Percentiles rank a stretch among this genome's conserved stretches.
phyloP scores from a whole-genome alignment of 1,139 yeast genomes.

The Yarrowia galli region DNA sequence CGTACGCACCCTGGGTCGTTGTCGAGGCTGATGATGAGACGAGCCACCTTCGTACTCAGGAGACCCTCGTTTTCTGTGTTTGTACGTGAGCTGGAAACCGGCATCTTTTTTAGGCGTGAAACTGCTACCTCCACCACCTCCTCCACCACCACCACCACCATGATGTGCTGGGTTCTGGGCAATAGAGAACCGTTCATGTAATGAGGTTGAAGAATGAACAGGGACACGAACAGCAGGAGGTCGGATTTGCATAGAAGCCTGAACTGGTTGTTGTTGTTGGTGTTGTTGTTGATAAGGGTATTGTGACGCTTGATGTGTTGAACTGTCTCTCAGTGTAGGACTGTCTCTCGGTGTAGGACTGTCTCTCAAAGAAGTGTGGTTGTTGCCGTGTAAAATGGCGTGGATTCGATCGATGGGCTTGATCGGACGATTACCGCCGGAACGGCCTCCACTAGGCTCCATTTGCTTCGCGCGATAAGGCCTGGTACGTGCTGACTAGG shows the following conservation, averaged over 20 bases:
- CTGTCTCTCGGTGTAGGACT: too few relatives aligned
- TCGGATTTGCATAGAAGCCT: neutral
- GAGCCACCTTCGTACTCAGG: neutral
- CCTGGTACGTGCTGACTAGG: too few relatives aligned
- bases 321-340: too few relatives aligned
- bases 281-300: neutral
- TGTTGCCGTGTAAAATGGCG: neutral
- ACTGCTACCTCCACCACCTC: neutral
- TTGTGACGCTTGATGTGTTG: neutral
- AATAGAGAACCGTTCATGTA: neutral
- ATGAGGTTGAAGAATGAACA: neutral
- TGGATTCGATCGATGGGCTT: neutral
- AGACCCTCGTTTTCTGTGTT: neutral
- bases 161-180: neutral
- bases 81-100: neutral
- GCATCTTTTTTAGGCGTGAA: neutral
- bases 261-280: neutral
- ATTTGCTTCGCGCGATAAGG: neutral
- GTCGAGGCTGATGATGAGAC: neutral
- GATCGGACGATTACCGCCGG: neutral
- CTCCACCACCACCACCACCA: too few relatives aligned
- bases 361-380: too few relatives aligned
- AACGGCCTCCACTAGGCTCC: conserved; percentile 4
- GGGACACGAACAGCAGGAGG: neutral
- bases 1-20: neutral